These are phyloP conservation scores for Oryza longistaminata DNA, from an alignment of 176 grass and related monocot genomes.

Conservation along the genomic window DNA sequence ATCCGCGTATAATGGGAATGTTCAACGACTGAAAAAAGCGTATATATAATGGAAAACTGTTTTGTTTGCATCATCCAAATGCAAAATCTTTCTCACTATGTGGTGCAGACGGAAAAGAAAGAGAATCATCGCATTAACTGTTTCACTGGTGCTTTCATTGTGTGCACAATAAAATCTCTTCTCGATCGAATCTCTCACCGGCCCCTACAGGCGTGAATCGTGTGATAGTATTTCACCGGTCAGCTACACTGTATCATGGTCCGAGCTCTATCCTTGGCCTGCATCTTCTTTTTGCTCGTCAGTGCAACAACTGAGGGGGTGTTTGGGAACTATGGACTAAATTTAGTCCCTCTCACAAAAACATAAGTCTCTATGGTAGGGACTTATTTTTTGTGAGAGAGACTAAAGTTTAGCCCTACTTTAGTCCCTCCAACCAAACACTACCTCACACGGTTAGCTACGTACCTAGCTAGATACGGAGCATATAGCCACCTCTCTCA, in stretches of 20 bases:
- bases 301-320: not conserved
- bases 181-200: not conserved
- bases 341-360: too few relatives aligned
- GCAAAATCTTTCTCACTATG: too few relatives aligned
- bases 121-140: not conserved
- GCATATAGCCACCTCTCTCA: not conserved
- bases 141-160: not conserved
- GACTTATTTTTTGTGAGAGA: too few relatives aligned
- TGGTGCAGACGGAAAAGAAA: not conserved
- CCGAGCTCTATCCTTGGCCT: not conserved
- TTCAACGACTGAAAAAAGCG: too few relatives aligned
- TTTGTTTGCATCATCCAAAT: too few relatives aligned
- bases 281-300: constrained; percentile 11
- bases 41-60: too few relatives aligned
- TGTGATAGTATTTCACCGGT: too few relatives aligned
- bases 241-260: not conserved
- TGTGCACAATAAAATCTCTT: not conserved
- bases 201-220: not conserved
- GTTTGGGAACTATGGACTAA: too few relatives aligned
- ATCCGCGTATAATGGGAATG: too few relatives aligned
- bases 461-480: not conserved
- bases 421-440: too few relatives aligned
- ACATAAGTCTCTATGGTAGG: too few relatives aligned
- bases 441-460: not conserved
- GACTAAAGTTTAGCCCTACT: too few relatives aligned